These are phyloP conservation scores for Podospora australis DNA, from an alignment of 495 filamentous ascomycete genomes.

Conservation along the genomic window DNA sequence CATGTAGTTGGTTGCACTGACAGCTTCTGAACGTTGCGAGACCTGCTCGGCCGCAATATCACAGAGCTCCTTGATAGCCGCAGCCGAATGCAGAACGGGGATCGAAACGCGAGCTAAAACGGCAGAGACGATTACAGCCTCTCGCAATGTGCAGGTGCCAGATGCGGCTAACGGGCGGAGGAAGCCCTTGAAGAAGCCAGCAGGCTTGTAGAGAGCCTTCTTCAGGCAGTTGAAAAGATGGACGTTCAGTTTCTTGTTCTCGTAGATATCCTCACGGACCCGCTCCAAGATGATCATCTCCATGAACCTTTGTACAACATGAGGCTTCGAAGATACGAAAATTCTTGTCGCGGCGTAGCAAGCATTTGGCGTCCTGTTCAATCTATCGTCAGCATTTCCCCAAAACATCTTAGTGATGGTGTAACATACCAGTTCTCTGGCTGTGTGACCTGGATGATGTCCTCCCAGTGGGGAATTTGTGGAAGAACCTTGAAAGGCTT, in stretches of 20 bases:
- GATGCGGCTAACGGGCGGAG: constrained; percentile 79
- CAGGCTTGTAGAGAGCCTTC: constrained; percentile 90
- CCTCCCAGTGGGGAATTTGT: constrained; percentile 82
- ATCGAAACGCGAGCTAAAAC: constrained; percentile 71
- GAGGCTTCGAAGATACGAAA: constrained; percentile 75
- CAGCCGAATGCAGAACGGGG: constrained; percentile 86
- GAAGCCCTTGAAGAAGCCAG: constrained; percentile 94
- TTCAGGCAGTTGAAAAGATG: constrained; percentile 91
- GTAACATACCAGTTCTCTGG: constrained; percentile 40
- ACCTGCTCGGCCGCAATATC: constrained; percentile 88
- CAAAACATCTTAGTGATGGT: too few species aligned
- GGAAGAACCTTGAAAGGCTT: constrained; percentile 98
- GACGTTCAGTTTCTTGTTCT: constrained; percentile 87
- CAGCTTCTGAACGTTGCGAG: constrained; percentile 61
- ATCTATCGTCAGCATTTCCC: too few species aligned
- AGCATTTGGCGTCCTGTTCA: constrained; percentile 71
- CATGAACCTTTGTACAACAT: constrained; percentile 71
- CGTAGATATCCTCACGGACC: constrained; percentile 71
- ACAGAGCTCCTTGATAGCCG: constrained; percentile 82
- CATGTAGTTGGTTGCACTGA: constrained; percentile 84
- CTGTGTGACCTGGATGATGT: constrained; percentile 44
- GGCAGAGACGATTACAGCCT: constrained; percentile 83
- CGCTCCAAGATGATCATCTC: constrained; percentile 75
- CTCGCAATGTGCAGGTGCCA: constrained; percentile 74
- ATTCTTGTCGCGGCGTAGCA: constrained; percentile 76